Conservation (phyloP, 371 early-diverging fungal genomes). For the Umbelopsis sp. region DNA sequence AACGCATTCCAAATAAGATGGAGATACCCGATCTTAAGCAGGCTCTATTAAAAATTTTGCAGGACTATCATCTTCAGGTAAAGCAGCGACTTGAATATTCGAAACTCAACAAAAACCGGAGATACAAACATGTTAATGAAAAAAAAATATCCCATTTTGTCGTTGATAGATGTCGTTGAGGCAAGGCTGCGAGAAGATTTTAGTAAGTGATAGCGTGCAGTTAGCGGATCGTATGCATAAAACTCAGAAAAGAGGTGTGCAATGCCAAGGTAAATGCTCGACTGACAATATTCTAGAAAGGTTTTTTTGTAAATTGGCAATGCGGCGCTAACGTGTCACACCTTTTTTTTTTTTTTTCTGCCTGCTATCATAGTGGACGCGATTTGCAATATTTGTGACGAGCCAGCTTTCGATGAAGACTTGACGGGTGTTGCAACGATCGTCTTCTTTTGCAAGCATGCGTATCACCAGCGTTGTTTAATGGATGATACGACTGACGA, state of each 20-base stretch:
- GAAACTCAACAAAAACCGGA: not conserved
- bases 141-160: not conserved
- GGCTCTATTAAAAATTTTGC: conserved; percentile 82
- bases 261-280: conserved; percentile 47
- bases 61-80: conserved; percentile 90
- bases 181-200: conserved; percentile 85
- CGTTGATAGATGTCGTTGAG: conserved; percentile 65
- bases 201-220: conserved; percentile 82
- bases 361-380: conserved; percentile 49
- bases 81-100: not conserved
- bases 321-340: conserved; percentile 11
- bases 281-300: not conserved
- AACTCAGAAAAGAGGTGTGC: conserved; percentile 72
- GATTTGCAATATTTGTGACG: conserved; percentile 66
- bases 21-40: conserved; percentile 81
- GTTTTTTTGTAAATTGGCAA: not conserved
- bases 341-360: not conserved
- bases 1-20: conserved; percentile 78
- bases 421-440: conserved; percentile 48
- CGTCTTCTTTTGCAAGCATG: conserved; percentile 79
- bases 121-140: not conserved
- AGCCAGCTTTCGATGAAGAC: conserved; percentile 53
- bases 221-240: conserved; percentile 75
- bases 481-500: conserved; percentile 30
- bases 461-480: conserved; percentile 73